phyloP scores from a whole-genome alignment of 345 rosid species.

The Eucalyptus marginata region DNA sequence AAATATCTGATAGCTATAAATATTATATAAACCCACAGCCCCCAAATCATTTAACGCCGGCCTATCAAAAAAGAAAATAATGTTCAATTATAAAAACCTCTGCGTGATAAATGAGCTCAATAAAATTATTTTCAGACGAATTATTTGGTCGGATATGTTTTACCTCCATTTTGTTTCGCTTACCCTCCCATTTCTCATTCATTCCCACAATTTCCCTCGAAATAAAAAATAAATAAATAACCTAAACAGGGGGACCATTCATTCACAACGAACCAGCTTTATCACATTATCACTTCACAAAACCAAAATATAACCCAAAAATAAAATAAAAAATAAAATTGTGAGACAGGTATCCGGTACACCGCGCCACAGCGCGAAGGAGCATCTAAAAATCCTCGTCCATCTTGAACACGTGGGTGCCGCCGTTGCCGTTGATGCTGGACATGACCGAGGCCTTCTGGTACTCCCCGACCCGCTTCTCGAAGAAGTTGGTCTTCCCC shows the following conservation, averaged over 20 bases:
- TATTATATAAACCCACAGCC: neutral
- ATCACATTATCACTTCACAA: neutral
- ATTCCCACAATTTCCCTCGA: neutral
- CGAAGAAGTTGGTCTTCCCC: constrained; percentile 85
- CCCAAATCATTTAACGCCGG: neutral
- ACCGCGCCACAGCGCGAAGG: no score
- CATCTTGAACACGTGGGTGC: constrained; percentile 51
- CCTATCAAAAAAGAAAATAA: neutral
- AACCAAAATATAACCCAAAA: neutral
- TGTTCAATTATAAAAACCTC: neutral
- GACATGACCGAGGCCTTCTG: constrained; percentile 83
- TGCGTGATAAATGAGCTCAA: neutral
- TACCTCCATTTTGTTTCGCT: neutral
- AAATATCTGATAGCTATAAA: neutral
- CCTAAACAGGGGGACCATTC: neutral
- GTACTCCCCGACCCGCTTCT: constrained; percentile 77
- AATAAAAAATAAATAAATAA: neutral
- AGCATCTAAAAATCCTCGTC: constrained; percentile 59
- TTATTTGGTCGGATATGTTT: neutral
- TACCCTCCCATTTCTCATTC: neutral
- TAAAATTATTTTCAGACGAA: neutral
- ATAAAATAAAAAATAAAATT: neutral
- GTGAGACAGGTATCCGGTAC: neutral
- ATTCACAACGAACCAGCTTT: neutral
- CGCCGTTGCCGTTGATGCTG: constrained; percentile 42